Base-by-base conservation (phyloP, 2,329 filamentous ascomycete species). In the Epichloe sp. region DNA sequence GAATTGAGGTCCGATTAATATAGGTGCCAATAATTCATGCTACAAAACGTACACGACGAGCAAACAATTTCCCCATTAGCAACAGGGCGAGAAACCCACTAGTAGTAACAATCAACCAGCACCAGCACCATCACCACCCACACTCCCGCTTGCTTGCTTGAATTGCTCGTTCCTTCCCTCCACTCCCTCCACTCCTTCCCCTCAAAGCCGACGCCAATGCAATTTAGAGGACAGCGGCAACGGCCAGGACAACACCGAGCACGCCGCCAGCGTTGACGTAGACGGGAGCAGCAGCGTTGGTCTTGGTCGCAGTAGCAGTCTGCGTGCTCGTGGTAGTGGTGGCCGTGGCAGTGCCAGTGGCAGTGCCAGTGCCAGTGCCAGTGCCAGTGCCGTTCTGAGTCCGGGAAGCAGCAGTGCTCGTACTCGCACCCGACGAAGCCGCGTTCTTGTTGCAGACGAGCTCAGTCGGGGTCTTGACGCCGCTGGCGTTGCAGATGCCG, bases 401-500 rank as follows among this genome's bases (percentile, higher is more conserved):
- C 8, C 3, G 31, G 35, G 42, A 41, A 36, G 36, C 37, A 42
- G 43, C 19, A 15, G 49, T 38, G 12, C 51, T 37, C 15, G 52
- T 38, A 15, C 49, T 49, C 34, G 58, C 55, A 17, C 50, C 52
- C 26, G 52, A 36, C 41, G 49, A 44, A 38, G 49, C 51, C 10
- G 44, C 34, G 23, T 44, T 42, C 17, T 53, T 54, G 47, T 63
- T 62, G 63, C 69, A 72, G 46, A 61, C 60, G 42, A 72, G 65
- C 55, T 64, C 52, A 51, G 62, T 57, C 37, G 70, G 70, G 4
- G 69, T 60, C 17, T 57, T 51, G 46, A 71, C 66, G 46, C 63
- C 63, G 38, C 58, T 57, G 44, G 62, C 58, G 40, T 60, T 63
- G 66, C 70, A 73, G 53, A 73, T 64, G 55, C 63, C 54, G 45